Conservation (phyloP, 495 filamentous ascomycete species). For the Elasticomyces elasticus region DNA sequence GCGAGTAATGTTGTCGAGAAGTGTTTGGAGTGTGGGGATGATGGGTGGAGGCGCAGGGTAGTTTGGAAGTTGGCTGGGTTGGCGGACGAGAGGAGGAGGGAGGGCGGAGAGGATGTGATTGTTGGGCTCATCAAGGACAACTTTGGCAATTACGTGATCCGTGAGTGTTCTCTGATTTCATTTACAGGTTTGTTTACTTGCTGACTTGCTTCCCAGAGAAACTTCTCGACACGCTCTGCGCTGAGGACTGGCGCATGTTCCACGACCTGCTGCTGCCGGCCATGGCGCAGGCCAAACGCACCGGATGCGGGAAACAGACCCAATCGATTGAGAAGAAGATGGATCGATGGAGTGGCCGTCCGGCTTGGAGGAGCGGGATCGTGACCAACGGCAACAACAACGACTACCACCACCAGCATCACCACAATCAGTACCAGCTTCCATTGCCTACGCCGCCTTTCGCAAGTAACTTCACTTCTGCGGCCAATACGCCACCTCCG, state of each 20-base stretch:
- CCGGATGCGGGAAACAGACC: slow-evolving; percentile 72
- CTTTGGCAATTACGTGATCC: slow-evolving; percentile 94
- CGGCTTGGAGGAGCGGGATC: background rate
- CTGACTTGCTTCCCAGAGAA: slow-evolving; percentile 55
- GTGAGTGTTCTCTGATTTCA: slow-evolving; percentile 46
- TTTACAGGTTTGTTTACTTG: background rate
- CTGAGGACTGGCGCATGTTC: slow-evolving; percentile 54
- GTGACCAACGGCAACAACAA: background rate
- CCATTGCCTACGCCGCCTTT: too few relatives aligned
- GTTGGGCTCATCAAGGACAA: slow-evolving; percentile 76
- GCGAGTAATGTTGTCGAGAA: slow-evolving; percentile 97
- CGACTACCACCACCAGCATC: slow-evolving; percentile 12
- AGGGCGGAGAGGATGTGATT: slow-evolving; percentile 56
- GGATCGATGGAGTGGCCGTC: slow-evolving; percentile 18
- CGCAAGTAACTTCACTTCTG: too few relatives aligned
- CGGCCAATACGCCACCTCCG: too few relatives aligned
- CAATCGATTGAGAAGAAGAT: slow-evolving; percentile 34
- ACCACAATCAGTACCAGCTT: slow-evolving; percentile 23
- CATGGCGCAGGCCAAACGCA: slow-evolving; percentile 60
- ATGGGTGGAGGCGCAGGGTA: slow-evolving; percentile 61
- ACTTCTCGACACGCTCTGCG: slow-evolving; percentile 59
- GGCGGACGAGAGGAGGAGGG: slow-evolving; percentile 42
- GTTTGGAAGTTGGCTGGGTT: slow-evolving; percentile 51
- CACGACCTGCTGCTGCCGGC: slow-evolving; percentile 65
- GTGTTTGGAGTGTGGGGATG: slow-evolving; percentile 66